Evolutionary conservation across 139 green algal species (phyloP), one percentile per base, ranked within the genome.

Genomic region (Tetraselmis striata): DNA sequence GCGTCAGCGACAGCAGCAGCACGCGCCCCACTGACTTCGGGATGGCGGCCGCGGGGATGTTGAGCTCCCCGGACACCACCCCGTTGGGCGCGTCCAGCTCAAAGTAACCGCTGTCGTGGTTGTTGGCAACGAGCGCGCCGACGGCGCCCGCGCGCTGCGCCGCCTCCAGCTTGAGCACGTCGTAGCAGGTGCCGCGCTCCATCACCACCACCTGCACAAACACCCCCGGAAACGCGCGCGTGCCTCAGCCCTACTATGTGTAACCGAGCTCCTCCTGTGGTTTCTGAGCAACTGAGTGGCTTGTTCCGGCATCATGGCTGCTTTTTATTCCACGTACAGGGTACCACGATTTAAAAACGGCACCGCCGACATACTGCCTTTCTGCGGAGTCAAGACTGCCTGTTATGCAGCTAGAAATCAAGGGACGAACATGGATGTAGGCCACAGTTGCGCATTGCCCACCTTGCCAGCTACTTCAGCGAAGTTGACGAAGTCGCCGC

Each of bases 61-160:
- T 67, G 45, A 67, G 45, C 11, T 67, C 45, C 11, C 11, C 18
- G 18, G 45, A 67, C 45, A 67, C 77, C 28, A 32, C 77, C 5
- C 45, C 45, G 45, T 67, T 77, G n/a, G 78, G 58, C 30, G 77
- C 74, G 83, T 45, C 78, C 45, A 86, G 82, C 77, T 83, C 77
- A 32, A 86, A 81, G 78, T 77, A 86, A 1, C 83, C 83, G 59
- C n/a, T 59, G 23, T 81, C 83, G 58, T 84, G 80, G 59, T 87
- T 84, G 83, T 87, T 87, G 58, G 31, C 29, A 2, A 87, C 75
- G 5, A 87, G 18, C 32, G 58, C 76, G 75, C 29, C 80, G n/a
- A 59, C 31, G 2, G 80, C 83, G 25, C 83, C 83, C 31, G 79
- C 83, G 28, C 32, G 29, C 28, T 28, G 29, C 23, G 58, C 28